Percentiles rank a stretch among this genome's conserved stretches.
Conservation (phyloP, 306 rosid species). For the Acmispon strigosus region DNA sequence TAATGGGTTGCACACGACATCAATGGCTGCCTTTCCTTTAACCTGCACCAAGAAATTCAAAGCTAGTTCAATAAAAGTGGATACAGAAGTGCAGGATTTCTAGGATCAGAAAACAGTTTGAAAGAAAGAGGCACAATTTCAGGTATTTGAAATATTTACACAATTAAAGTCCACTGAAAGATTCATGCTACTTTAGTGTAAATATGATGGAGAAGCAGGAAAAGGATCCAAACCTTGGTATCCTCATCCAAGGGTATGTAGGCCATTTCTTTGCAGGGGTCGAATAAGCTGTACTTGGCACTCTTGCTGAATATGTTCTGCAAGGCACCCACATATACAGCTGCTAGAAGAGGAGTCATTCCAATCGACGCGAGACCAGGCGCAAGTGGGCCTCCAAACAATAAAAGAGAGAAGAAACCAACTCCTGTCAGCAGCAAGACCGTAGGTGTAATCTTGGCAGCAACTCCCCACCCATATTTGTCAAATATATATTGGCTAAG, state of each 20-base stretch:
- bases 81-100: not conserved
- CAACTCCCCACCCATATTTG: slow-evolving; percentile 95
- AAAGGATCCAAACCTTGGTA: slow-evolving; percentile 62
- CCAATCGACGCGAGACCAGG: slow-evolving; percentile 66
- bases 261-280: slow-evolving; percentile 99
- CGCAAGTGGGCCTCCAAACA: slow-evolving; percentile 70
- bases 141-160: not conserved
- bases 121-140: not conserved
- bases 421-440: slow-evolving; percentile 86
- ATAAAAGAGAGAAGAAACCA: slow-evolving; percentile 77
- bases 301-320: slow-evolving; percentile 99
- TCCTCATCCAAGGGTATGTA: slow-evolving; percentile 97
- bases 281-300: slow-evolving; percentile 97
- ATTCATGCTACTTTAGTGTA: not conserved
- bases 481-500: slow-evolving; percentile 76
- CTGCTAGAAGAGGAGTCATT: slow-evolving; percentile 96
- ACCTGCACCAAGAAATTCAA: slow-evolving; percentile 42
- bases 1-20: slow-evolving; percentile 96
- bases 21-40: slow-evolving; percentile 99
- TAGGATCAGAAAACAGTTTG: not conserved
- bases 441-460: slow-evolving; percentile 88
- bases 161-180: too few species aligned
- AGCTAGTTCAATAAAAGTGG: not conserved
- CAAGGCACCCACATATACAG: slow-evolving; percentile 96
- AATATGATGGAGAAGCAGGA: not conserved